These are phyloP conservation scores for Ceraceosorus guamensis DNA, from an alignment of 1,284 basidiomycete genomes.

Conservation along the genomic window DNA sequence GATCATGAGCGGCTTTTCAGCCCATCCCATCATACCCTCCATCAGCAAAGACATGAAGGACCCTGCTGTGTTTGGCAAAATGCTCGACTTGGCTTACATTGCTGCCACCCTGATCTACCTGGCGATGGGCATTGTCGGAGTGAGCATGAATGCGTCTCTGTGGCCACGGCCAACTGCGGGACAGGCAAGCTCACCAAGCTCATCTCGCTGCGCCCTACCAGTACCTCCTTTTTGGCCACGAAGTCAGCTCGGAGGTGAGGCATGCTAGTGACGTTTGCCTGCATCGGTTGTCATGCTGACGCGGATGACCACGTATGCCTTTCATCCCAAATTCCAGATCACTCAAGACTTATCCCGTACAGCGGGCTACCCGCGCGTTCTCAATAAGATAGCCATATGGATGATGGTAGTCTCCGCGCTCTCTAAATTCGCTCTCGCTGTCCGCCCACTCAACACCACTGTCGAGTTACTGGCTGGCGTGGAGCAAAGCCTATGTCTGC, in stretches of 20 bases:
- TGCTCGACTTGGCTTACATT: slow-evolving; percentile 81
- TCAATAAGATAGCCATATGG: slow-evolving; percentile 77
- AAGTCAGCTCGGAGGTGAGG: slow-evolving; percentile 59
- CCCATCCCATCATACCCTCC: slow-evolving; percentile 86
- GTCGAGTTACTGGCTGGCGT: slow-evolving; percentile 42
- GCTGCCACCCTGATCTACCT: slow-evolving; percentile 72
- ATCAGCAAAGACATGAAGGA: slow-evolving; percentile 82
- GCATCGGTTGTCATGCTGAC: too few species aligned
- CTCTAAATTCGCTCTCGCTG: slow-evolving; percentile 78
- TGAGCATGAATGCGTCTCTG: too few species aligned
- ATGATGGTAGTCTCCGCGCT: slow-evolving; percentile 69
- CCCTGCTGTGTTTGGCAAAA: slow-evolving; percentile 69
- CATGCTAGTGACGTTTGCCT: too few species aligned
- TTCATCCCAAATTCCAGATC: too few species aligned
- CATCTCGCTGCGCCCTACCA: too few species aligned
- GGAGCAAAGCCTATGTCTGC: too few species aligned
- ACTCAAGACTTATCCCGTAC: slow-evolving; percentile 74
- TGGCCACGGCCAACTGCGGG: too few species aligned
- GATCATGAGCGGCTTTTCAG: slow-evolving; percentile 94
- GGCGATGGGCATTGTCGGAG: slow-evolving; percentile 71
- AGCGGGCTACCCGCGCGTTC: slow-evolving; percentile 63
- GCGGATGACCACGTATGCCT: too few species aligned
- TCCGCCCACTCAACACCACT: slow-evolving; percentile 57
- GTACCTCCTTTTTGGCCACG: slow-evolving; percentile 59
- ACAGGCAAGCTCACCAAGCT: too few species aligned